Base-by-base conservation (phyloP, 345 rosid species). In the Clausena lansium region DNA sequence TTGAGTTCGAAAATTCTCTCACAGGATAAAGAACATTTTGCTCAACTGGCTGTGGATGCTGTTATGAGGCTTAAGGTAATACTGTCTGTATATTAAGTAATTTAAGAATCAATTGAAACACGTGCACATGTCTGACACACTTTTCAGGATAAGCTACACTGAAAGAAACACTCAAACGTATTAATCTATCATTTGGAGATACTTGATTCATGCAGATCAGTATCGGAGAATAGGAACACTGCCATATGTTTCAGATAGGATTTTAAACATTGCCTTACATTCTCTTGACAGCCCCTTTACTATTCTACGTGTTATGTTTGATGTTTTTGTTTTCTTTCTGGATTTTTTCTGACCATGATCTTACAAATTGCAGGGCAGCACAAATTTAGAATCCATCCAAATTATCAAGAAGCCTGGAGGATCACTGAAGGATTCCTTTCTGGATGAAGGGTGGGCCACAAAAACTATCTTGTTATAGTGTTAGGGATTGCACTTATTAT, bases 341-440 rank as follows among this genome's bases (percentile, higher is more conserved):
- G 15, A 15, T 54, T 50, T 77, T 55, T 6, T 55, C 50, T 67
- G 54, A 36, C 63, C 45, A 28, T 65, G 67, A 54, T 75, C 64
- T 66, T 84, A 45, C 47, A 25, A 76, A 59, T 69, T 77, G 79
- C 87, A 96, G 99, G 99, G 99, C 28, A 94, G 99, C 90, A 96
- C 99, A 58, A 94, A 96, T 83, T 84, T 96, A 71, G 99, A 96
- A 84, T 74, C 98, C 71, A 94, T 96, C 81, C 99, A 96, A 76
- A 94, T 95, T 74, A 94, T 96, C 83, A 96, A 94, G 90, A 96
- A 96, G 84, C 97, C 98, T 39, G 99, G 99, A 77, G 98, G 99
- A 72, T 92, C 98, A 36, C 87, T 94, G 28, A 91, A 50, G 77
- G 99, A 96, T 88, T 96, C 99, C 19, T 96, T 96, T 85, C 86